Conservation (phyloP, 345 rosid species). For the Populus pruinosa region DNA sequence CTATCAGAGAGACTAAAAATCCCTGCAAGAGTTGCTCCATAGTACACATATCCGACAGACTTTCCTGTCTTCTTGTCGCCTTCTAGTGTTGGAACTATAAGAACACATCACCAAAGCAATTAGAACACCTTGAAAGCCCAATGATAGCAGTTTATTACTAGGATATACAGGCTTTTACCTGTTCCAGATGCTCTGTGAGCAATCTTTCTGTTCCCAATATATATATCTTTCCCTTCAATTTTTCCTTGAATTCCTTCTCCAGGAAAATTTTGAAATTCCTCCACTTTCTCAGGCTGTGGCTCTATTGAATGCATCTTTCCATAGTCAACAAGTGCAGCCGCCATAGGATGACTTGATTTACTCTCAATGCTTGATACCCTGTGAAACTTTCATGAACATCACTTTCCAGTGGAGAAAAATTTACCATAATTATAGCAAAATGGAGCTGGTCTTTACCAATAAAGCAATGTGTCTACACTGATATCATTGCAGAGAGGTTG, state of each 20-base stretch:
- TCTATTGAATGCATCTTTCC: conserved; percentile 53
- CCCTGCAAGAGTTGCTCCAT: conserved; percentile 40
- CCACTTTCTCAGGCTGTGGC: conserved; percentile 70
- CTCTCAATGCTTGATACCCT: conserved; percentile 94
- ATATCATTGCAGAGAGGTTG: conserved; percentile 40
- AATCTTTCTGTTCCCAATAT: conserved; percentile 70
- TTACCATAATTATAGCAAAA: not conserved
- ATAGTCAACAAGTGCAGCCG: conserved; percentile 62
- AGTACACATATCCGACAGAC: conserved; percentile 60
- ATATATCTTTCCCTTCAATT: conserved; percentile 59
- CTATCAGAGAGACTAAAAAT: conserved; percentile 69
- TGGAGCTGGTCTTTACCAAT: conserved; percentile 47
- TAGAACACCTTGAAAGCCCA: not conserved
- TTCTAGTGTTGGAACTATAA: conserved; percentile 37
- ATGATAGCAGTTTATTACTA: not conserved
- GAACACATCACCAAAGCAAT: not conserved
- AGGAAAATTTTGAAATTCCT: conserved; percentile 64
- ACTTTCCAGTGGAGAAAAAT: not conserved
- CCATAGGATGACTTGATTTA: conserved; percentile 94
- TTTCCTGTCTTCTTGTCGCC: conserved; percentile 42
- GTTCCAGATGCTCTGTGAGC: conserved; percentile 52
- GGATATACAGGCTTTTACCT: conserved; percentile 31
- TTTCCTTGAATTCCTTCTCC: conserved; percentile 87
- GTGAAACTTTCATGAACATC: not conserved
- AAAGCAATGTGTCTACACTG: conserved; percentile 44